phyloP scores from a whole-genome alignment of 2,329 filamentous ascomycete species.

The Xylaria sp. region DNA sequence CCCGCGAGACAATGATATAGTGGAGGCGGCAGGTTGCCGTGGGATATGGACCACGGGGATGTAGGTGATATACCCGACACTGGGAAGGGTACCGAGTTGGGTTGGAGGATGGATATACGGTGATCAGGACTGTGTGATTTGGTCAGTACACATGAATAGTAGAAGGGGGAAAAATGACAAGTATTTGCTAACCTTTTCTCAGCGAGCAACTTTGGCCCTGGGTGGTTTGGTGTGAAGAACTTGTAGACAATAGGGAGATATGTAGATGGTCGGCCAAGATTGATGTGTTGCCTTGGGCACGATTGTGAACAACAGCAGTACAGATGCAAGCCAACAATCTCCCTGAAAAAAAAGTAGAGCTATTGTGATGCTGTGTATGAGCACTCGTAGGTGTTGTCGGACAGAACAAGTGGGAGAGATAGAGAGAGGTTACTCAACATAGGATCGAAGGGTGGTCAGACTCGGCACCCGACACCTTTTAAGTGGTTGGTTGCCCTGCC shows the following conservation, averaged over 20 bases:
- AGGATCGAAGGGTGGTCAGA: constrained; percentile 8
- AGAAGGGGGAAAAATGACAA: background rate
- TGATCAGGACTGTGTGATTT: background rate
- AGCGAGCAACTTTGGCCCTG: background rate
- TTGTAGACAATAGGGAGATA: background rate
- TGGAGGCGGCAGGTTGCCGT: background rate
- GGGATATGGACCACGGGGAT: background rate
- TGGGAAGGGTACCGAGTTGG: background rate
- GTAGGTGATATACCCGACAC: background rate
- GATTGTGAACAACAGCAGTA: background rate
- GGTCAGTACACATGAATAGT: background rate
- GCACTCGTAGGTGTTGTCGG: background rate
- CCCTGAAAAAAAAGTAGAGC: background rate
- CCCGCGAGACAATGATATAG: background rate
- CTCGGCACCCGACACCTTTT: constrained; percentile 49
- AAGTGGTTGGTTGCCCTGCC: constrained; percentile 59
- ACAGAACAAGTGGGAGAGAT: constrained; percentile 1
- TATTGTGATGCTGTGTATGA: background rate
- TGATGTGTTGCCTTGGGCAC: background rate
- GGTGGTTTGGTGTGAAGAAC: background rate
- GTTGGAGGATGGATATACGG: background rate
- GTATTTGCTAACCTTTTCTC: background rate
- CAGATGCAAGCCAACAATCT: background rate
- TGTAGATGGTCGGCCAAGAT: background rate
- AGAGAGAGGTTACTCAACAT: constrained; percentile 21